Evolutionary conservation across 345 rosid genomes (phyloP).

Genomic region (Physaria fendleri): DNA sequence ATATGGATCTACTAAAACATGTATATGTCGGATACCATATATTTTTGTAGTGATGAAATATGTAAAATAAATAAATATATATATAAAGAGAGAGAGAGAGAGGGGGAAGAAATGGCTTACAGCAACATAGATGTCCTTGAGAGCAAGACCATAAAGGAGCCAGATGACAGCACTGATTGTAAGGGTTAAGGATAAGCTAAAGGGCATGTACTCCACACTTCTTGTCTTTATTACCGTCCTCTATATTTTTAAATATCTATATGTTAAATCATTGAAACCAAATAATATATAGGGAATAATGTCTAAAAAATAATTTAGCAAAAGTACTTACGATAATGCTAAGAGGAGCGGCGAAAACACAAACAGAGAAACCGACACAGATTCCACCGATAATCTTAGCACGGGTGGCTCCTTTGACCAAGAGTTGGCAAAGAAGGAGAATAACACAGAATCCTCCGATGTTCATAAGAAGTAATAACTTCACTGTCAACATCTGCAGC

Average conservation of each 20-base stretch:
- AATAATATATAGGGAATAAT: no score
- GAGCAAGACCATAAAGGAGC: slow-evolving; percentile 51
- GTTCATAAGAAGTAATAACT: slow-evolving; percentile 36
- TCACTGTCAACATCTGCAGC: slow-evolving; percentile 40
- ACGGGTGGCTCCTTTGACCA: slow-evolving; percentile 30
- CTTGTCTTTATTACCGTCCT: slow-evolving; percentile 41
- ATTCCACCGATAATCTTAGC: slow-evolving; percentile 41
- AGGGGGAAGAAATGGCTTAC: slow-evolving; percentile 21
- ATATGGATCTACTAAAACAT: no score
- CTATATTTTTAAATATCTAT: slow-evolving; percentile 14
- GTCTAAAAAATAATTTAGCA: no score
- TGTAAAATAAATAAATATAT: no score
- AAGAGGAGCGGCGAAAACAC: slow-evolving; percentile 51
- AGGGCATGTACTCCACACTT: slow-evolving; percentile 73
- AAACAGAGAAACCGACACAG: slow-evolving; percentile 34
- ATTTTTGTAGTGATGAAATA: background rate
- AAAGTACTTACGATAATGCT: slow-evolving; percentile 40
- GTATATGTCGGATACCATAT: background rate
- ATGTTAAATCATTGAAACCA: background rate
- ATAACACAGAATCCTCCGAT: slow-evolving; percentile 37
- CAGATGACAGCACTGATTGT: slow-evolving; percentile 50
- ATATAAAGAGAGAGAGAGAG: background rate
- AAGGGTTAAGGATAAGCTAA: slow-evolving; percentile 47
- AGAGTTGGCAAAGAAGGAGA: slow-evolving; percentile 34
- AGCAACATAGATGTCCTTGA: slow-evolving; percentile 39